Evolutionary conservation across 768 basidiomycete genomes (phyloP).

Genomic region (Panaeolus papilionaceus): DNA sequence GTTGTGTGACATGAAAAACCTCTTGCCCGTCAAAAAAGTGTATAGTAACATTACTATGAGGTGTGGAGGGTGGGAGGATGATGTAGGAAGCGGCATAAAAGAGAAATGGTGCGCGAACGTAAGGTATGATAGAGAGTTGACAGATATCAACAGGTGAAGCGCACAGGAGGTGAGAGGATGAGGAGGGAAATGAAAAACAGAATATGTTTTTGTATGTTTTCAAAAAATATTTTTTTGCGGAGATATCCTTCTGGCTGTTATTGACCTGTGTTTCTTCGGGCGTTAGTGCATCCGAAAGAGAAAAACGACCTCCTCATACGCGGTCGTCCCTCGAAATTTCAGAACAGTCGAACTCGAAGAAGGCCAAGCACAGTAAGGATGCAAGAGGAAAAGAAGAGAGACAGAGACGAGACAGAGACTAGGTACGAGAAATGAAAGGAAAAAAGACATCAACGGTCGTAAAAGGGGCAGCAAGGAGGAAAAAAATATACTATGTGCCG

Average conservation of each 20-base stretch:
- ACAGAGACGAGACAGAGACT: conserved; percentile 11
- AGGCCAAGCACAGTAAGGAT: conserved; percentile 9
- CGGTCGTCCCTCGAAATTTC: background rate
- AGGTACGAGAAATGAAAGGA: conserved; percentile 16
- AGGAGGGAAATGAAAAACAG: conserved; percentile 17
- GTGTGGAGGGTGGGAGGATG: background rate
- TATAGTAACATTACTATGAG: conserved; percentile 13
- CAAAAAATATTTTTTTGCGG: conserved; percentile 5
- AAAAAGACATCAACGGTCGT: conserved; percentile 21
- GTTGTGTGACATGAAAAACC: background rate
- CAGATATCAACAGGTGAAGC: background rate
- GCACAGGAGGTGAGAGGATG: background rate
- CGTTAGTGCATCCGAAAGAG: background rate
- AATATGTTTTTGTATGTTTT: conserved; percentile 15
- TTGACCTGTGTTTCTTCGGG: background rate
- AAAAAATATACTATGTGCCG: conserved; percentile 19
- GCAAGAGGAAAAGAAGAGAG: conserved; percentile 12
- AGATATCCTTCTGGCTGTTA: conserved; percentile 7
- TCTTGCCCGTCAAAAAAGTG: background rate
- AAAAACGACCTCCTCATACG: conserved; percentile 9
- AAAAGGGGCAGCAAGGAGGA: conserved; percentile 15
- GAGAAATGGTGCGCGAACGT: conserved; percentile 11
- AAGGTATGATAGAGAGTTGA: background rate
- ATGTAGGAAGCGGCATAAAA: background rate
- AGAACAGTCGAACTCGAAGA: background rate